A percentile compares a stretch with the other conserved stretches of the same genome.
Evolutionary conservation across 2,329 filamentous ascomycete genomes (phyloP).

Genomic region (Aureobasidium musti): DNA sequence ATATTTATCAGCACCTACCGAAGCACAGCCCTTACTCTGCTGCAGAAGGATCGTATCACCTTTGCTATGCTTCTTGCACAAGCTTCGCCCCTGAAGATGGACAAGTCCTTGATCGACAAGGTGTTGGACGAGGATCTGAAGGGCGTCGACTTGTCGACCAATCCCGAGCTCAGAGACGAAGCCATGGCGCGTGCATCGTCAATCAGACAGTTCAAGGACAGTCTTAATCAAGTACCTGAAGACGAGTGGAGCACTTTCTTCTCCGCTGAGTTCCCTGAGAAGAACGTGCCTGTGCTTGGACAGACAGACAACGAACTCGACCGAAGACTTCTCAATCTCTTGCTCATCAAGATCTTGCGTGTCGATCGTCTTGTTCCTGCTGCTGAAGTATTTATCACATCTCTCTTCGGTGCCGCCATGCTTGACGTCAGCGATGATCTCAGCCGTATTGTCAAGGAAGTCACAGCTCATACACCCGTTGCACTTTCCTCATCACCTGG

Average conservation of each 20-base stretch:
- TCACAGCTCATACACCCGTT: conserved; percentile 80
- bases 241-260: conserved; percentile 81
- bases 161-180: conserved; percentile 64
- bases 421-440: conserved; percentile 86
- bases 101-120: conserved; percentile 81
- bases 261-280: conserved; percentile 81
- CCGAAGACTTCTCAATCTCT: conserved; percentile 75
- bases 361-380: conserved; percentile 93
- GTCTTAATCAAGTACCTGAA: conserved; percentile 62
- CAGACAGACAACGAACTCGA: conserved; percentile 66
- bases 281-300: conserved; percentile 76
- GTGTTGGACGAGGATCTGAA: conserved; percentile 77
- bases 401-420: conserved; percentile 80
- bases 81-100: conserved; percentile 94
- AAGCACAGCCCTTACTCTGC: conserved; percentile 85
- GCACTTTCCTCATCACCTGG: conserved; percentile 92
- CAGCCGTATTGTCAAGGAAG: conserved; percentile 78
- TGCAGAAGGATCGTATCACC: conserved; percentile 93
- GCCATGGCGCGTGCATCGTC: conserved; percentile 68
- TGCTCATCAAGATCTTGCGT: conserved; percentile 92
- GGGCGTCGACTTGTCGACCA: conserved; percentile 75
- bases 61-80: conserved; percentile 94
- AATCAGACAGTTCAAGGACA: conserved; percentile 71
- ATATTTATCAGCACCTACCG: conserved; percentile 91
- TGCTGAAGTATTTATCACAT: conserved; percentile 83